Base-by-base conservation (phyloP, 768 basidiomycete genomes). In the Suillus alpinus region DNA sequence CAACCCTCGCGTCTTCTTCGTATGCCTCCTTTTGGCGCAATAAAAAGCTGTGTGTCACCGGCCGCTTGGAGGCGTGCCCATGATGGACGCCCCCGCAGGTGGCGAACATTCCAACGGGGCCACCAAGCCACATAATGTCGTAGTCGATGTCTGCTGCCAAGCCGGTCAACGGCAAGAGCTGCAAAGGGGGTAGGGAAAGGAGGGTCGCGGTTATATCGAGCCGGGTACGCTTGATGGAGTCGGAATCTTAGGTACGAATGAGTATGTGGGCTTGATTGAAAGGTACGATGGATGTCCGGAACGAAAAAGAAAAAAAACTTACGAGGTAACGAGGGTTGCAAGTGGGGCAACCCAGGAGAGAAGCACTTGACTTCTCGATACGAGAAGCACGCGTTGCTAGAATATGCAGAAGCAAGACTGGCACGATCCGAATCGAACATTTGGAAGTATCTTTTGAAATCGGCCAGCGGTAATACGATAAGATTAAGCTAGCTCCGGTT, bases 351-450 rank as follows among this genome's bases (percentile, higher is more conserved):
- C 49, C 29, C 29, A 32, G 31, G 49, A 55, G 57, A 36, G 32
- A 41, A 46, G 53, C 51, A 62, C 47, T 59, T 55, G 44, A 73
- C 66, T 31, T 55, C 60, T 59, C 71, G 69, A 60, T 67, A 76
- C 44, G 66, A 68, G 29, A 76, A 75, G 44, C 70, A 71, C n/a
- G 71, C 71, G 7, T 65, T 63, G 39, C 65, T 59, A 50, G 66
- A 67, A 52, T 74, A 74, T 16, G 73, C 73, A 41, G 74, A 69
- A 36, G 73, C 73, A 55, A 74, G 73, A 57, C 66, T 69, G 47
- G 68, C 66, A 39, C 73, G 72, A 52, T 76, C 73, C 18, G 49
- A 39, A 57, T 74, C 73, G 56, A 73, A 74, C 4, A 62, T 73
- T 60, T 73, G 71, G 29, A 74, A 31, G 26, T 73, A 74, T 58